Conservation (phyloP, 257 asterid species). For the Voacanga thouarsii region DNA sequence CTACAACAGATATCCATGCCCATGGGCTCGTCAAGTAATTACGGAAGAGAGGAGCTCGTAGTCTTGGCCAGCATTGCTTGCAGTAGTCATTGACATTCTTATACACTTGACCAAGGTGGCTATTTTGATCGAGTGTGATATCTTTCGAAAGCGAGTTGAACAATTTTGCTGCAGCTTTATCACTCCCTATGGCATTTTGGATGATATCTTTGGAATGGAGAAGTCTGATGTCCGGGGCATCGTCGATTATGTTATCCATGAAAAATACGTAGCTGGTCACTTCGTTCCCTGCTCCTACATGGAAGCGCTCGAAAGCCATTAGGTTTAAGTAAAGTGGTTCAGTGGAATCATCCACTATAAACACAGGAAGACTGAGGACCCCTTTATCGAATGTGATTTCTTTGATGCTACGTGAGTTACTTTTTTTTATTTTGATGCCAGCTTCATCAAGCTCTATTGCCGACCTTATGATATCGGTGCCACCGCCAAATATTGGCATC, state of each 20-base stretch:
- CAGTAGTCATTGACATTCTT: too few relatives aligned
- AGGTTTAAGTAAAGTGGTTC: slow-evolving; percentile 45
- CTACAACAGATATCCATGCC: too few relatives aligned
- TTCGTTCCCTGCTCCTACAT: slow-evolving; percentile 48
- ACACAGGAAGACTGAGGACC: slow-evolving; percentile 42
- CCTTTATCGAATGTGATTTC: slow-evolving; percentile 43
- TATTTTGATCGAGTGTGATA: too few relatives aligned
- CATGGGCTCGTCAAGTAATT: too few relatives aligned
- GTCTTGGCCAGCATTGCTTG: too few relatives aligned
- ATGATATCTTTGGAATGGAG: slow-evolving; percentile 37
- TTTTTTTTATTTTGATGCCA: slow-evolving; percentile 36
- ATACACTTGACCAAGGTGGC: too few relatives aligned
- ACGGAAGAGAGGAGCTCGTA: too few relatives aligned
- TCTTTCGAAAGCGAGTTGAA: too few relatives aligned
- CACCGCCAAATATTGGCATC: not conserved
- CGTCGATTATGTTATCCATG: slow-evolving; percentile 54
- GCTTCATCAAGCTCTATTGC: slow-evolving; percentile 56
- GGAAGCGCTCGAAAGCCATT: slow-evolving; percentile 56
- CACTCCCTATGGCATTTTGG: slow-evolving; percentile 47
- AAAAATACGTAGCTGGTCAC: slow-evolving; percentile 52
- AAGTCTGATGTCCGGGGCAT: slow-evolving; percentile 43
- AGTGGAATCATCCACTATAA: slow-evolving; percentile 43
- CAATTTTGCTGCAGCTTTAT: too few relatives aligned
- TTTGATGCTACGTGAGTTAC: slow-evolving; percentile 36
- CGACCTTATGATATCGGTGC: slow-evolving; percentile 35